Evolutionary conservation across 768 basidiomycete species (phyloP), one percentile per base, ranked within the genome.

Genomic region (Boletus coccyginus): DNA sequence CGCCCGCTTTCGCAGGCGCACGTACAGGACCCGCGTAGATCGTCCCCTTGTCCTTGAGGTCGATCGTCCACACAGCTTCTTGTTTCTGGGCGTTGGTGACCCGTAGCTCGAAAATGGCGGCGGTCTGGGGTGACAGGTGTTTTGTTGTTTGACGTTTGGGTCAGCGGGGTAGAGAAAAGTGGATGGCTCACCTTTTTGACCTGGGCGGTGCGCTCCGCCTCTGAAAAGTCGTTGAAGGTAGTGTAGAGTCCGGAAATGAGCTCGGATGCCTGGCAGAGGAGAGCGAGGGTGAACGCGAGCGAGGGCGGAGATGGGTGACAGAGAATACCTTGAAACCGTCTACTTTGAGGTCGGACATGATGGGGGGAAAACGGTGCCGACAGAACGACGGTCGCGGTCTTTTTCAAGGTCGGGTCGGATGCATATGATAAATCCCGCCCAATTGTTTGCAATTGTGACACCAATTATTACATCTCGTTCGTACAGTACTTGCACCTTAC

Each of bases 1-100:
- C 92, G 66, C 95, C 92, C 7, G 90, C 77, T 71, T 94, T 92
- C 55, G 85, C 78, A 24, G 70, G 68, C 5, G 70, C 62, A 36
- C 62, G 62, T 8, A 64, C 65, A 12, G 75, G 73, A 40, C 93
- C 93, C 73, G 88, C 86, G 79, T 84, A 86, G 29, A 94, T 81
- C 21, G 79, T 74, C 12, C 90, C 92, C 14, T 81, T 79, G 75
- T 88, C 88, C 82, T 98, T 97, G 68, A 96, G 66, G 78, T 98
- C 95, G 63, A 98, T 92, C 8, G 93, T 94, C 93, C 93, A 97
- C 44, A 79, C 79, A 19, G 77, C 88, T 58, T 84, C 84, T 71
- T 89, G 78, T 56, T 87, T 88, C 16, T 81, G 77, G 31, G 73
- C 79, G 67, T 94, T 92, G 70, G 85, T 83, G 62, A 96, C 81